Base-by-base conservation (phyloP, 1,284 basidiomycete genomes). In the Stereum hirsutum region DNA sequence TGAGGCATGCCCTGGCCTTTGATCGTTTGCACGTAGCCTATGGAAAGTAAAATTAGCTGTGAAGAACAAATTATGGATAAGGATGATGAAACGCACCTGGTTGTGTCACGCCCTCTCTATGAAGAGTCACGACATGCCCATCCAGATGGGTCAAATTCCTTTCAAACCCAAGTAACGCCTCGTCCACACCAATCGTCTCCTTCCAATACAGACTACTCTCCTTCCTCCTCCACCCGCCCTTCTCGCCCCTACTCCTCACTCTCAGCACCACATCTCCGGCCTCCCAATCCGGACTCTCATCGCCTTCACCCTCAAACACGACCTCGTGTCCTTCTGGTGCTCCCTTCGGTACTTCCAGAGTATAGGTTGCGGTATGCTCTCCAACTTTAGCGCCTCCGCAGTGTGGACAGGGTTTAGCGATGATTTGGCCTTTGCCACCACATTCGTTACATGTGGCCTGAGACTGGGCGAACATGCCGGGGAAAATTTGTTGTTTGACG, bases 271-370 rank as follows among this genome's bases (percentile, higher is more conserved):
- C 78, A 63, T 97, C 92, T 14, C 93, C 93, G 6, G 94, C 70
- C 53, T 94, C 90, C 81, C 82, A 93, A 50, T 96, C 93, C 4
- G 89, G 89, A 46, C 72, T 86, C 66, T 97, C 92, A 59, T 97
- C 94, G 32, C 86, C 88, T 60, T 96, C 92, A 19, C 90, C 90
- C 52, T 93, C 87, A 52, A 93, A 96, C 1, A 93, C 74, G 39
- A 93, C 78, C 60, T 97, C 89, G 56, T 88, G 83, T 0, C 89
- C 91, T 58, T 97, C 93, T 0, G 91, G 89, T 68, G 89, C 87
- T 20, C 93, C 94, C 4, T 78, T 75, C n/a, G 79, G 74, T 37
- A 97, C 75, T 40, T 90, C 88, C 26, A 93, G 68, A 2, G 82
- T 86, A 55, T 84, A 85, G 47, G 86, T 79, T 35, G 88, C 84